Conservation (phyloP, 2,329 filamentous ascomycete species). For the Botrytis galanthina region DNA sequence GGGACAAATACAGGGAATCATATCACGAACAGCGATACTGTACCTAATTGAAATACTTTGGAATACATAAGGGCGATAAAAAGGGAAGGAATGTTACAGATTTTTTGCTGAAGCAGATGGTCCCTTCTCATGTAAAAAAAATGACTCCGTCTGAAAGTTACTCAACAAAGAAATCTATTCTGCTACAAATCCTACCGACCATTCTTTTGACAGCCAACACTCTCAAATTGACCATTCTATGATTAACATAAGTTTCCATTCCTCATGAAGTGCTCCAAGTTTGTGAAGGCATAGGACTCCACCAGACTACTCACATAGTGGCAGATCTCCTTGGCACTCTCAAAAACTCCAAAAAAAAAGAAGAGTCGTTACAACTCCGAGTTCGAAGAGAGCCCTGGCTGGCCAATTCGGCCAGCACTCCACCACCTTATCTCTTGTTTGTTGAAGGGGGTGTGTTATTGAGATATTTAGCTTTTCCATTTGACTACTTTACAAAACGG, state of each 20-base stretch:
- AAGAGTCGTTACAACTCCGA: neutral
- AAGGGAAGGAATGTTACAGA: neutral
- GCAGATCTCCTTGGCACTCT: neutral
- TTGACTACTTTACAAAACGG: neutral
- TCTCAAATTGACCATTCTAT: no score
- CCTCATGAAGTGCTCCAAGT: neutral
- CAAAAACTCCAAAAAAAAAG: neutral
- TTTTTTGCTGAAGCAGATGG: neutral
- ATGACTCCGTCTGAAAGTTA: neutral
- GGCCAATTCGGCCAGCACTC: neutral
- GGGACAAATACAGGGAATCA: no score
- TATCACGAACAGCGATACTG: neutral
- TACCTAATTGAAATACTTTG: neutral
- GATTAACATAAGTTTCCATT: neutral
- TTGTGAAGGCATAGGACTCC: no score
- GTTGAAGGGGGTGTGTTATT: accelerated
- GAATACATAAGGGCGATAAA: no score
- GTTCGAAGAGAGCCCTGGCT: neutral
- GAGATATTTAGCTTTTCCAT: neutral
- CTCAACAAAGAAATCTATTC: no score
- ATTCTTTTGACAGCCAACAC: neutral
- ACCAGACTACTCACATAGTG: neutral
- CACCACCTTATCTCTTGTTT: neutral
- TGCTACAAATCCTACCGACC: neutral
- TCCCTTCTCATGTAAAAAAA: neutral